phyloP scores from a whole-genome alignment of 2,329 filamentous ascomycete species.

The Elsinoe batatas region DNA sequence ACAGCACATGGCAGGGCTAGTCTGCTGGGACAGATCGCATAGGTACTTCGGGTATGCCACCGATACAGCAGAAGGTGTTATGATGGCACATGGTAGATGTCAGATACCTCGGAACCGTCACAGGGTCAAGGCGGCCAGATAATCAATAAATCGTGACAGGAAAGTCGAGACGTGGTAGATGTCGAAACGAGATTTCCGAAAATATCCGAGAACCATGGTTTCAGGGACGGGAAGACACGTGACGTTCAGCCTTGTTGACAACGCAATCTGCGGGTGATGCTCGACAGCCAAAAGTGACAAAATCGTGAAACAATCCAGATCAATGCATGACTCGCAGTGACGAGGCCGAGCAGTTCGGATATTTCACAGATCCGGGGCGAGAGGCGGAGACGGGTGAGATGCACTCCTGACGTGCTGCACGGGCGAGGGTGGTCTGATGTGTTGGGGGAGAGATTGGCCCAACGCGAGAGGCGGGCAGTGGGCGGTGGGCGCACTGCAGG shows the following conservation, averaged over 20 bases:
- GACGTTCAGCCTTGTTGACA: conserved; percentile 4
- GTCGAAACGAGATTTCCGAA: not conserved
- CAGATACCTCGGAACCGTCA: not conserved
- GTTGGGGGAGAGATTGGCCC: not conserved
- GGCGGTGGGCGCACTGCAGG: not conserved
- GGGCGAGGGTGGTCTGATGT: not conserved
- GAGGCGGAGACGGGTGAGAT: conserved; percentile 7
- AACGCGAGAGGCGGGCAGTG: not conserved
- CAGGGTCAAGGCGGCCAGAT: not conserved
- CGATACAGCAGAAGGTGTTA: no score
- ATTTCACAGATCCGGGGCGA: conserved; percentile 4
- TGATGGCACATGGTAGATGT: no score
- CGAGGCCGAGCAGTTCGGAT: not conserved
- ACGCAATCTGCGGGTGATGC: not conserved
- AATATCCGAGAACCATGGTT: not conserved
- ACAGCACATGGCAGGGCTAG: not conserved
- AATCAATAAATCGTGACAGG: not conserved
- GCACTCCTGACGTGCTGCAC: not conserved
- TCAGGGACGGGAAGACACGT: not conserved
- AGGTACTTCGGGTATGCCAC: no score
- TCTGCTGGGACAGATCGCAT: not conserved
- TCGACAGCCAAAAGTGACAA: no score
- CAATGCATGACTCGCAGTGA: not conserved
- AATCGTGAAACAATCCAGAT: no score
- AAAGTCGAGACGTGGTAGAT: not conserved